Evolutionary conservation across 805 yeast genomes (phyloP).

Genomic region (Nadsonia fulvescens): DNA sequence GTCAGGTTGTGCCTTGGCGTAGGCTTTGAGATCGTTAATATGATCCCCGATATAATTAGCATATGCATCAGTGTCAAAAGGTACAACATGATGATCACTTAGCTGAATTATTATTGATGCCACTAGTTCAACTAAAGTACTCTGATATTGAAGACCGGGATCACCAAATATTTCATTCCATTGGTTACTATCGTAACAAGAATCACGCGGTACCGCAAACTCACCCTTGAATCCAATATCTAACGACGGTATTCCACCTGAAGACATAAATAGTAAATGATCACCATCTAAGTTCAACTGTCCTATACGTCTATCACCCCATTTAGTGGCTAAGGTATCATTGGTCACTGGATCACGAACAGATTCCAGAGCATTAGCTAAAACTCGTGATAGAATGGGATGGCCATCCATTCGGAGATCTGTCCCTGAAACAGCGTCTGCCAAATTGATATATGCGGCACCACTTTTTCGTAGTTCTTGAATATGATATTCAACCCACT

Average conservation of each 20-base stretch:
- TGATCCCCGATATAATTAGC: constrained; percentile 27
- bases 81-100: constrained; percentile 64
- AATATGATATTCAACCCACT: constrained; percentile 44
- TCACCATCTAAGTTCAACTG: constrained; percentile 30
- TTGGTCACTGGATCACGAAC: constrained; percentile 11
- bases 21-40: constrained; percentile 26
- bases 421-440: constrained; percentile 37
- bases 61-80: constrained; percentile 37
- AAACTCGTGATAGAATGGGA: constrained; percentile 39
- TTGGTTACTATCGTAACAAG: too few relatives aligned
- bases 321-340: constrained; percentile 8
- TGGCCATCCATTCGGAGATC: constrained; percentile 38
- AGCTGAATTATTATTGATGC: constrained; percentile 35
- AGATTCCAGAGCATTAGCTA: constrained; percentile 24
- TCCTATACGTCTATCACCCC: constrained; percentile 8
- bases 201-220: too few relatives aligned
- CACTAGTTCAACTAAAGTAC: constrained; percentile 36
- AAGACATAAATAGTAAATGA: constrained; percentile 46
- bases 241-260: constrained; percentile 52
- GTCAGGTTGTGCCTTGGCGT: constrained; percentile 9
- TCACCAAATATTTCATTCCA: constrained; percentile 32
- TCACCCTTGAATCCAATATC: constrained; percentile 33
- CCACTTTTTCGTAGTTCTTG: constrained; percentile 40
- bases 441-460: constrained; percentile 57
- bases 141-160: constrained; percentile 36